Conservation (phyloP, 2,329 filamentous ascomycete genomes). For the Ilyonectria mors-panacis region DNA sequence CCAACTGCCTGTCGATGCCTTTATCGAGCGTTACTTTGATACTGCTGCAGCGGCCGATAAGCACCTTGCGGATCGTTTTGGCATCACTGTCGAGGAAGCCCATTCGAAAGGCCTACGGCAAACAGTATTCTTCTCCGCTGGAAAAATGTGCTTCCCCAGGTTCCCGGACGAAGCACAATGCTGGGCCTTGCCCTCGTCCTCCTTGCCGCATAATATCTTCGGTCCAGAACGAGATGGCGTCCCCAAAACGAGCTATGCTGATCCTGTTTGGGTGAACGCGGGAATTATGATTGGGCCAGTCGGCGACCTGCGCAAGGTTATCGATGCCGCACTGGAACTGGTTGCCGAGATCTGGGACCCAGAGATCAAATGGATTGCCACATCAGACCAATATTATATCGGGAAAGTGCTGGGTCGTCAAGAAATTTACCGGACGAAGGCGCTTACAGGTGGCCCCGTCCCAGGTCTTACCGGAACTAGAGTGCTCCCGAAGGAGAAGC, state of each 20-base stretch:
- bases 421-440: constrained; percentile 39
- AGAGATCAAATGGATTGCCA: constrained; percentile 21
- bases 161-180: not conserved
- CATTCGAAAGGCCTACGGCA: constrained; percentile 34
- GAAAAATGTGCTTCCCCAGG: constrained; percentile 38
- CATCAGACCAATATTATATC: constrained; percentile 44
- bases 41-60: constrained; percentile 32
- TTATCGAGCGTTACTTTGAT: constrained; percentile 44
- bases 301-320: constrained; percentile 38
- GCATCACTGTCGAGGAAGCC: constrained; percentile 36
- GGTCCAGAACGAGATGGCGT: not conserved
- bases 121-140: constrained; percentile 43
- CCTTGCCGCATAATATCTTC: not conserved
- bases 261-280: constrained; percentile 34
- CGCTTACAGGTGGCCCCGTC: constrained; percentile 28
- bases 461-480: not conserved
- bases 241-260: not conserved
- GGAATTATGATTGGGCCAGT: constrained; percentile 43
- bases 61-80: constrained; percentile 38
- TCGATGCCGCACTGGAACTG: constrained; percentile 33
- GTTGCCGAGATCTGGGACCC: constrained; percentile 24
- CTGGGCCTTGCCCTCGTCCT: not conserved
- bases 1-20: constrained; percentile 40
- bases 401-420: constrained; percentile 41
- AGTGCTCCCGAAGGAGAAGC: constrained; percentile 30